A percentile compares a stretch with the other conserved stretches of the same genome.
phyloP scores from a whole-genome alignment of 306 rosid species.

The Datisca glomerata region DNA sequence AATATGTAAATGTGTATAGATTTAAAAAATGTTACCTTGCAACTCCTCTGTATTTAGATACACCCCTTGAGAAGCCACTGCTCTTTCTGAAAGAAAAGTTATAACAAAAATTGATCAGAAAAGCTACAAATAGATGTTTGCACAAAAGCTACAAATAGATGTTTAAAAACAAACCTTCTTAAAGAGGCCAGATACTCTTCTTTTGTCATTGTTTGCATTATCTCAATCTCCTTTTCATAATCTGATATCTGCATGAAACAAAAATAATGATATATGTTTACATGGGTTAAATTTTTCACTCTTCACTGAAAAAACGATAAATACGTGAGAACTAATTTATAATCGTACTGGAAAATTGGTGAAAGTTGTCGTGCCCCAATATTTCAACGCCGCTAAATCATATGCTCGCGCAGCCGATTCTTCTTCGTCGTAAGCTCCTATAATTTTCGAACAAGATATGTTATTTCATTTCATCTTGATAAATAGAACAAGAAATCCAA shows the following conservation, averaged over 20 bases:
- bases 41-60: conserved; percentile 81
- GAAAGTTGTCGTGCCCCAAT: conserved; percentile 78
- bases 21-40: conserved; percentile 44
- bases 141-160: no score
- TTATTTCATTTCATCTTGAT: neutral
- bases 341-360: conserved; percentile 64
- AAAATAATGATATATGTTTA: neutral
- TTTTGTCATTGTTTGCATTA: conserved; percentile 61
- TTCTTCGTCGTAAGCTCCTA: conserved; percentile 94
- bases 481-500: no score
- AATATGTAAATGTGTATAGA: no score
- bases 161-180: conserved; percentile 46
- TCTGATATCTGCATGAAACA: conserved; percentile 37
- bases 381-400: conserved; percentile 86
- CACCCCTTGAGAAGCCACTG: conserved; percentile 95
- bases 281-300: neutral
- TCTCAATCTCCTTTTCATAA: conserved; percentile 63
- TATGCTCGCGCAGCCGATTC: conserved; percentile 92
- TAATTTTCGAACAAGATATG: neutral
- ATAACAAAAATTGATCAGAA: no score
- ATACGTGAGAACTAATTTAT: neutral
- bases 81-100: conserved; percentile 54
- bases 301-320: neutral
- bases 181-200: conserved; percentile 87
- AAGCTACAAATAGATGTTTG: no score